Conservation (phyloP, 2,329 filamentous ascomycete species). For the Ophiostoma piceae region DNA sequence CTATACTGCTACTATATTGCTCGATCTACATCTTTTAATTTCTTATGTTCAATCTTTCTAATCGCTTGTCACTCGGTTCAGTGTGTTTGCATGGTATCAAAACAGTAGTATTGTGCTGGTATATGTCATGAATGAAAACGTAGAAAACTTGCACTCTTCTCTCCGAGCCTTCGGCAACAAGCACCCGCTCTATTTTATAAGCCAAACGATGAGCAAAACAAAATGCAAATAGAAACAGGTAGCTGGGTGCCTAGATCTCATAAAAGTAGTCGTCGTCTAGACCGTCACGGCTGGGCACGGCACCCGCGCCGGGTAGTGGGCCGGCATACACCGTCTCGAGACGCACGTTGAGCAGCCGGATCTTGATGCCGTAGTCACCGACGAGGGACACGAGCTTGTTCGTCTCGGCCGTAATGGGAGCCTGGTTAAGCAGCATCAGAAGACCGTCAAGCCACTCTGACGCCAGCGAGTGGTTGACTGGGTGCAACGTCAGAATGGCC, state of each 20-base stretch:
- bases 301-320: slow-evolving; percentile 62
- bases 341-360: slow-evolving; percentile 82
- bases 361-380: slow-evolving; percentile 85
- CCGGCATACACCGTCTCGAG: slow-evolving; percentile 71
- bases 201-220: not conserved
- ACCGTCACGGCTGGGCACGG: slow-evolving; percentile 75
- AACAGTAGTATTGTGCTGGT: not conserved
- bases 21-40: slow-evolving; percentile 4
- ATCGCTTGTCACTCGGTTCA: too few relatives aligned
- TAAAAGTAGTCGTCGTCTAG: slow-evolving; percentile 93
- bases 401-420: slow-evolving; percentile 94
- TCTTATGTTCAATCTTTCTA: not conserved
- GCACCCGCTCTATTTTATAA: not conserved
- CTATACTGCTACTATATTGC: not conserved
- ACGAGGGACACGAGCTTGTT: slow-evolving; percentile 83
- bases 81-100: not conserved
- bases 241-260: slow-evolving; percentile 50
- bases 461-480: slow-evolving; percentile 72
- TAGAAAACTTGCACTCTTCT: not conserved
- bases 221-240: slow-evolving; percentile 1
- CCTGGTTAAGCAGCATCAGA: slow-evolving; percentile 89
- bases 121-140: slow-evolving; percentile 3
- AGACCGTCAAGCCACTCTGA: slow-evolving; percentile 96
- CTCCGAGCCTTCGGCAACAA: not conserved
- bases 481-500: slow-evolving; percentile 75